Conservation (phyloP, 2,329 filamentous ascomycete genomes). For the Xylariomycetidae sp. region DNA sequence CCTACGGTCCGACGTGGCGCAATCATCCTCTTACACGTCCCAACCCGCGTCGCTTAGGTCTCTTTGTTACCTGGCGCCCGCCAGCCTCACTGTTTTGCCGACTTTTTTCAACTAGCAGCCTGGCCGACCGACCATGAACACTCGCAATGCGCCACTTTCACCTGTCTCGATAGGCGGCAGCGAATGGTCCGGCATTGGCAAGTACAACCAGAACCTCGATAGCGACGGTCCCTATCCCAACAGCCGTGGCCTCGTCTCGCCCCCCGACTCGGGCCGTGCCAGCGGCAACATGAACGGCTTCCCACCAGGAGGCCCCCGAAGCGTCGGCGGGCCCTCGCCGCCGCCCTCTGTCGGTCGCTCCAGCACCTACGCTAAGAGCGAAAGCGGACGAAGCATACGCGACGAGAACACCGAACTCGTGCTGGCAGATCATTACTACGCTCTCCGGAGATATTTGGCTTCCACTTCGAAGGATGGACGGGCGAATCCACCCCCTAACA, state of each 20-base stretch:
- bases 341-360: constrained; percentile 83
- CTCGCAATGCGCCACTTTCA: constrained; percentile 69
- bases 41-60: background rate
- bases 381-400: constrained; percentile 54
- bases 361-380: constrained; percentile 67
- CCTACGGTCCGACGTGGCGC: constrained; percentile 1
- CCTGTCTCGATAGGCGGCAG: constrained; percentile 77
- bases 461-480: constrained; percentile 68
- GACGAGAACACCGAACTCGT: constrained; percentile 57
- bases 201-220: constrained; percentile 55
- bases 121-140: constrained; percentile 63
- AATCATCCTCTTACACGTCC: background rate
- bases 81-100: constrained; percentile 10
- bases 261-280: constrained; percentile 61
- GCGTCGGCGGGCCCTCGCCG: constrained; percentile 65
- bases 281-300: constrained; percentile 57
- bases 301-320: constrained; percentile 49
- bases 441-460: constrained; percentile 70
- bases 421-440: constrained; percentile 73
- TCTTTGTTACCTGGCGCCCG: constrained; percentile 15
- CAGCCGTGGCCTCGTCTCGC: constrained; percentile 57
- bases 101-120: constrained; percentile 6
- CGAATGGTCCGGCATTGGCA: constrained; percentile 70
- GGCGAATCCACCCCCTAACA: constrained; percentile 69
- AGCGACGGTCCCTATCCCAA: constrained; percentile 47